phyloP scores from a whole-genome alignment of 805 yeast genomes.

The Komagataella populi region DNA sequence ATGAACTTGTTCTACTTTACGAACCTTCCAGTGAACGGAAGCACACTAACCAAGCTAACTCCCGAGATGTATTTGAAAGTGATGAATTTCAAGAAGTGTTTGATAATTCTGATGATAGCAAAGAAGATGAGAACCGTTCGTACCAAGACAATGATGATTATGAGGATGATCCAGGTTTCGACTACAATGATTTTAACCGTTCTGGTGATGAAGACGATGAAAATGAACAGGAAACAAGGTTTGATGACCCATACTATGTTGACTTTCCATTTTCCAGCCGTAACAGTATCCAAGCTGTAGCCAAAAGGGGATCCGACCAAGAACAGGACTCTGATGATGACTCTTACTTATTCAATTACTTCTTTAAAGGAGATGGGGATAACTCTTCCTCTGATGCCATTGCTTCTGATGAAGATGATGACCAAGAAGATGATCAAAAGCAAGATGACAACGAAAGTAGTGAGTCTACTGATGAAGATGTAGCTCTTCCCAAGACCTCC shows the following conservation, averaged over 20 bases:
- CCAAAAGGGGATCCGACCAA: slow-evolving; percentile 2
- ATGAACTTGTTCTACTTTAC: slow-evolving; percentile 11
- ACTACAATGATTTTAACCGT: slow-evolving; percentile 6
- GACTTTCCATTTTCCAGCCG: neutral
- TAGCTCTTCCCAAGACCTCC: slow-evolving; percentile 62
- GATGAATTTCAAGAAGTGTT: slow-evolving; percentile 4
- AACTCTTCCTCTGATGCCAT: slow-evolving; percentile 7
- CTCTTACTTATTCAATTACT: slow-evolving; percentile 62
- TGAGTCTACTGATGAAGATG: slow-evolving; percentile 91
- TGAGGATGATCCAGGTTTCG: neutral
- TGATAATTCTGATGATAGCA: neutral
- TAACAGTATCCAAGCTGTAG: neutral
- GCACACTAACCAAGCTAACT: slow-evolving; percentile 5
- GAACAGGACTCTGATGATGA: slow-evolving; percentile 42
- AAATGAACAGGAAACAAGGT: slow-evolving; percentile 15
- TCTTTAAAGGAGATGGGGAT: slow-evolving; percentile 27
- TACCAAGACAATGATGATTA: slow-evolving; percentile 6
- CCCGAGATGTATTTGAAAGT: slow-evolving; percentile 13
- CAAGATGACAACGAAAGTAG: slow-evolving; percentile 34
- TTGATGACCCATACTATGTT: slow-evolving; percentile 11
- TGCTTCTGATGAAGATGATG: slow-evolving; percentile 11
- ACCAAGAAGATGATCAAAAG: slow-evolving; percentile 8
- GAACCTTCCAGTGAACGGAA: slow-evolving; percentile 4
- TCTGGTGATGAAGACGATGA: slow-evolving; percentile 15
- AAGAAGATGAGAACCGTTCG: slow-evolving; percentile 2